Evolutionary conservation across 2,329 filamentous ascomycete species (phyloP), one percentile per base, ranked within the genome.

Genomic region (Basipetospora chlamydospora): DNA sequence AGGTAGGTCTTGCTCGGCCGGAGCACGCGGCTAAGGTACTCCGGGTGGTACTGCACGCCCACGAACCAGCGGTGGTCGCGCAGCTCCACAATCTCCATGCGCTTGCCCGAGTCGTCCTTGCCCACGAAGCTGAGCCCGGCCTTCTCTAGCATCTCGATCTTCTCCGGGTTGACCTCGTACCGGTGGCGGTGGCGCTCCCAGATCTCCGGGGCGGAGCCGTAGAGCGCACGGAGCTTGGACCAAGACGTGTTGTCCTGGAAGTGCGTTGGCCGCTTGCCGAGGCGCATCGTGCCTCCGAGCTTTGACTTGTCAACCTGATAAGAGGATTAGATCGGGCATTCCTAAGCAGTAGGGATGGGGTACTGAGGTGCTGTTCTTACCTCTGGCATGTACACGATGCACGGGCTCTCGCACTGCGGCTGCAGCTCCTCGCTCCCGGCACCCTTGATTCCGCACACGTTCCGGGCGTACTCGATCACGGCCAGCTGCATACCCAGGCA

Each of bases 351-450:
- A n/a, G n/a, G n/a, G n/a, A n/a, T n/a, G n/a, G n/a, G n/a, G n/a
- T n/a, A n/a, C n/a, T n/a, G n/a, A 25, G 22, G 22, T 25, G 22
- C 22, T n/a, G n/a, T n/a, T n/a, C 22, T 6, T 25, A 25, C 32
- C 49, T 95, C 88, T 2, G 88, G 88, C 90, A 96, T 98, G 60
- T 81, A 88, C 46, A 96, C 72, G 46, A 98, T 75, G 20, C 83
- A 72, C 18, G 72, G 74, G 50, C 86, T 66, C 33, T 74, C 61
- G n/a, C 76, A 70, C 3, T 62, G 51, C 17, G 66, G 54, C 31
- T 63, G 47, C 22, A 76, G 63, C 49, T 77, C 73, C 45, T 74
- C 71, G 7, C 65, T 70, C 4, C 61, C 65, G 20, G 70, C 72
- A 8, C 61, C 52, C 23, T 61, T 48, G 43, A 86, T 66, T 20